Evolutionary conservation across 2,329 filamentous ascomycete species (phyloP).

Genomic region (Calonectria ilicicola): DNA sequence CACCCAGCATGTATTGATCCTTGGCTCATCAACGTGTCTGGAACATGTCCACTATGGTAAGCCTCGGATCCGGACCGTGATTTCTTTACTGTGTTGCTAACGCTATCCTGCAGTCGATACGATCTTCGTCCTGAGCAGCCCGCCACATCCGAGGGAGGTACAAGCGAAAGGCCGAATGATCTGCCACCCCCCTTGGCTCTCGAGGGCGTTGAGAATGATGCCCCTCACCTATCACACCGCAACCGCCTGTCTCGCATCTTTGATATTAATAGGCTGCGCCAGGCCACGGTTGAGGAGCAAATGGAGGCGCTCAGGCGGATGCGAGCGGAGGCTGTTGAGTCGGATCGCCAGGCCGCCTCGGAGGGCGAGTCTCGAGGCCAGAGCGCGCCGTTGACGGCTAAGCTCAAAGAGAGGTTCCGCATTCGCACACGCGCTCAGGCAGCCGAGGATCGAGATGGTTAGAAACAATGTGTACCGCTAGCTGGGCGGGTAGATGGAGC

Average conservation of each 20-base stretch:
- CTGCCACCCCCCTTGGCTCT: slow-evolving; percentile 56
- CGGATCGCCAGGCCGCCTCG: slow-evolving; percentile 30
- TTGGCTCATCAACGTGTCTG: slow-evolving; percentile 77
- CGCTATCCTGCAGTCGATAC: slow-evolving; percentile 58
- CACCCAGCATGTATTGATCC: slow-evolving; percentile 77
- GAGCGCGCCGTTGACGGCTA: slow-evolving; percentile 59
- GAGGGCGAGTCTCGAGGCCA: slow-evolving; percentile 52
- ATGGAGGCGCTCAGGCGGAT: slow-evolving; percentile 67
- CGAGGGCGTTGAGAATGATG: slow-evolving; percentile 52
- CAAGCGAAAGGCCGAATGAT: slow-evolving; percentile 37
- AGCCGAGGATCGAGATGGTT: slow-evolving; percentile 29
- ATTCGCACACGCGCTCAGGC: slow-evolving; percentile 61
- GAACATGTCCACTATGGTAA: slow-evolving; percentile 77
- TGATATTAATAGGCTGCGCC: slow-evolving; percentile 67
- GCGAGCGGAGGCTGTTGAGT: slow-evolving; percentile 43
- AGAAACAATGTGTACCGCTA: slow-evolving; percentile 9
- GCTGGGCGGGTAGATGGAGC: not conserved
- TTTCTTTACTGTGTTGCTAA: slow-evolving; percentile 31
- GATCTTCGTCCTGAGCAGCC: slow-evolving; percentile 61
- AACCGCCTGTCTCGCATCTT: slow-evolving; percentile 65
- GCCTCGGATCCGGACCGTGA: slow-evolving; percentile 40
- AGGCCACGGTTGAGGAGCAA: slow-evolving; percentile 72
- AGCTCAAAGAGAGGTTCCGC: slow-evolving; percentile 65
- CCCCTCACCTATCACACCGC: slow-evolving; percentile 49
- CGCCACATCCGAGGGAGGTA: slow-evolving; percentile 29